Conservation (phyloP, 176 grass and related monocot species). For the Otatea glauca region DNA sequence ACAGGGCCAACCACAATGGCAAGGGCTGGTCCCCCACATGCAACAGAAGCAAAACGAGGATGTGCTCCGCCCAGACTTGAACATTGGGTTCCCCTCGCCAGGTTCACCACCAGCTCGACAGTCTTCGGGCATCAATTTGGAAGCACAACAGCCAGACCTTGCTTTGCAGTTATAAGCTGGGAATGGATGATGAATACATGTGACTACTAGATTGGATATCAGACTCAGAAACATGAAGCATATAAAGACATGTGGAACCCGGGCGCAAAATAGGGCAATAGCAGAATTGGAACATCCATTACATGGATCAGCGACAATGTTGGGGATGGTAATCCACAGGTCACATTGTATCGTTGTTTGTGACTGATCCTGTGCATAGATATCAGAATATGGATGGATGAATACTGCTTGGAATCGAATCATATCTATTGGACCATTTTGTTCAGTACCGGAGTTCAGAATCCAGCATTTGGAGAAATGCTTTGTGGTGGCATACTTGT, state of each 20-base stretch:
- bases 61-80: conserved; percentile 86
- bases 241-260: conserved; percentile 25
- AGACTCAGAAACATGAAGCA: conserved; percentile 19
- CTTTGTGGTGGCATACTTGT: conserved; percentile 34
- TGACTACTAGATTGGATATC: background rate
- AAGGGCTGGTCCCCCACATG: conserved; percentile 72
- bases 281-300: conserved; percentile 48
- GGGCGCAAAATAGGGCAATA: conserved; percentile 3
- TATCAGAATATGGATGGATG: conserved; percentile 50
- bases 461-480: conserved; percentile 46
- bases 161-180: conserved; percentile 82
- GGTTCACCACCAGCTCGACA: conserved; percentile 75
- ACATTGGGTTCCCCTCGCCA: conserved; percentile 86
- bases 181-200: conserved; percentile 25
- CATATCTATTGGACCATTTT: conserved; percentile 35
- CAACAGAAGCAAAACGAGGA: conserved; percentile 76
- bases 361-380: conserved; percentile 9
- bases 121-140: conserved; percentile 84
- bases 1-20: conserved; percentile 69
- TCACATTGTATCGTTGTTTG: background rate
- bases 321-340: conserved; percentile 11
- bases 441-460: conserved; percentile 27
- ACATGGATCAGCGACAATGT: background rate
- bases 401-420: conserved; percentile 45
- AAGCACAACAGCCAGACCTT: conserved; percentile 96